A percentile compares a stretch with the other conserved stretches of the same genome.
phyloP scores from a whole-genome alignment of 768 basidiomycete genomes.

The Tubosaeta sp. region DNA sequence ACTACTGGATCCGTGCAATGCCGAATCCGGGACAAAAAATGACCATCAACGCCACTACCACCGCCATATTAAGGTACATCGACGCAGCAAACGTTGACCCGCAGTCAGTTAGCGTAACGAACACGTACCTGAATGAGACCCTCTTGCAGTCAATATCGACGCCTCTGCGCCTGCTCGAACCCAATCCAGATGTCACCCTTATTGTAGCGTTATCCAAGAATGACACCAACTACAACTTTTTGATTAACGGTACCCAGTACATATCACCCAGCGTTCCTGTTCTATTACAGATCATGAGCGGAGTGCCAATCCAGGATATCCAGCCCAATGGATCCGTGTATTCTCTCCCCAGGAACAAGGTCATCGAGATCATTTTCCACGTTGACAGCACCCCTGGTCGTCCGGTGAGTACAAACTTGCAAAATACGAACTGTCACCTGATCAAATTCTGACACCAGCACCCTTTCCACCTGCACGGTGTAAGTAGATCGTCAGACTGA shows the following conservation, averaged over 20 bases:
- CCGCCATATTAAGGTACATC: slow-evolving; percentile 16
- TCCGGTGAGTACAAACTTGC: slow-evolving; percentile 27
- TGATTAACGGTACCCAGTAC: slow-evolving; percentile 12
- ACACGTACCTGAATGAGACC: slow-evolving; percentile 12
- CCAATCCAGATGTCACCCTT: slow-evolving; percentile 19
- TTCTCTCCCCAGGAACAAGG: slow-evolving; percentile 14
- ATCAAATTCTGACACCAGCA: slow-evolving; percentile 2
- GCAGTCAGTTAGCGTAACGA: neutral
- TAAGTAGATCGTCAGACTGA: neutral
- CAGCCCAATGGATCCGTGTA: slow-evolving; percentile 10
- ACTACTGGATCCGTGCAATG: slow-evolving; percentile 34
- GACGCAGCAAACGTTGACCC: slow-evolving; percentile 17
- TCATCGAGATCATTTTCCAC: slow-evolving; percentile 14
- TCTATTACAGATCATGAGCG: slow-evolving; percentile 24
- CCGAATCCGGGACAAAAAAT: slow-evolving; percentile 25
- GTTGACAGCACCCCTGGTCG: slow-evolving; percentile 5
- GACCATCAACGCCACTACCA: slow-evolving; percentile 1
- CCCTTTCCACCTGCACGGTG: slow-evolving; percentile 16
- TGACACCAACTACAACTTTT: slow-evolving; percentile 6
- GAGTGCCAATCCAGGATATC: slow-evolving; percentile 1
- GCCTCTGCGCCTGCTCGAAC: slow-evolving; percentile 4
- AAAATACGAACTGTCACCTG: neutral
- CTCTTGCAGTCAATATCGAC: slow-evolving; percentile 16
- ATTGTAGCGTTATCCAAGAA: slow-evolving; percentile 12
- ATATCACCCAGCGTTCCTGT: slow-evolving; percentile 13